phyloP scores from a whole-genome alignment of 78 protist genomes.

The Chrysochromulina parva region DNA sequence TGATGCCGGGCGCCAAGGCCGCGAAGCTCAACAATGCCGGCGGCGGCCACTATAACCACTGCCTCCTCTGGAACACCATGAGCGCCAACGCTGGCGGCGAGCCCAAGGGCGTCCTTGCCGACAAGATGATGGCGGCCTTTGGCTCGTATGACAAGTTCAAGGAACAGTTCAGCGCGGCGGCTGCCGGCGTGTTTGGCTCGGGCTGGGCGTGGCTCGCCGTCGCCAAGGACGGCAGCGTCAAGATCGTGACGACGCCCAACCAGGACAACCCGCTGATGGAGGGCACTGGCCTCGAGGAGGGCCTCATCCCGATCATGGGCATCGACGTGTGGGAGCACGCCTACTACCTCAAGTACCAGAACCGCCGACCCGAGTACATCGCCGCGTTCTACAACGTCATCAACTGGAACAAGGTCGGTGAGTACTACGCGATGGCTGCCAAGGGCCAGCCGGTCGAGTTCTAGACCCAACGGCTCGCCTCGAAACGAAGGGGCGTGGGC shows the following conservation, averaged over 20 bases:
- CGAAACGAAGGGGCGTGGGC: no score
- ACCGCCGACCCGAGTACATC: slow-evolving; percentile 57
- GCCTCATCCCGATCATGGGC: slow-evolving; percentile 38
- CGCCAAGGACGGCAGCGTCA: slow-evolving; percentile 14
- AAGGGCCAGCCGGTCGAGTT: background rate
- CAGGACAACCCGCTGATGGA: slow-evolving; percentile 54
- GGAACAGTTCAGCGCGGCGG: slow-evolving; percentile 24
- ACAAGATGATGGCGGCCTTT: background rate
- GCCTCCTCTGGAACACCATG: background rate
- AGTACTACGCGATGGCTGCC: slow-evolving; percentile 16
- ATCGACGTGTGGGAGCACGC: slow-evolving; percentile 65
- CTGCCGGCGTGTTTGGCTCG: slow-evolving; percentile 37
- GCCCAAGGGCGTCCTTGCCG: background rate
- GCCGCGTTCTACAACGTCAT: background rate
- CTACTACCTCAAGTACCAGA: slow-evolving; percentile 60
- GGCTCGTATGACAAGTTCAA: slow-evolving; percentile 45
- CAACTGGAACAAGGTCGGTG: slow-evolving; percentile 32
- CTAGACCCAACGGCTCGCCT: background rate
- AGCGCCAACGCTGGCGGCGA: background rate
- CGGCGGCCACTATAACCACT: slow-evolving; percentile 50
- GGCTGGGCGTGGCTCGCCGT: slow-evolving; percentile 51
- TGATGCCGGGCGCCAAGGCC: slow-evolving; percentile 24
- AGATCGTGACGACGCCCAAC: slow-evolving; percentile 33
- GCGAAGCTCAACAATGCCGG: slow-evolving; percentile 34
- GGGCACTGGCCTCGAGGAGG: background rate